Conservation (phyloP, 495 filamentous ascomycete genomes). For the Xylaria scruposa region DNA sequence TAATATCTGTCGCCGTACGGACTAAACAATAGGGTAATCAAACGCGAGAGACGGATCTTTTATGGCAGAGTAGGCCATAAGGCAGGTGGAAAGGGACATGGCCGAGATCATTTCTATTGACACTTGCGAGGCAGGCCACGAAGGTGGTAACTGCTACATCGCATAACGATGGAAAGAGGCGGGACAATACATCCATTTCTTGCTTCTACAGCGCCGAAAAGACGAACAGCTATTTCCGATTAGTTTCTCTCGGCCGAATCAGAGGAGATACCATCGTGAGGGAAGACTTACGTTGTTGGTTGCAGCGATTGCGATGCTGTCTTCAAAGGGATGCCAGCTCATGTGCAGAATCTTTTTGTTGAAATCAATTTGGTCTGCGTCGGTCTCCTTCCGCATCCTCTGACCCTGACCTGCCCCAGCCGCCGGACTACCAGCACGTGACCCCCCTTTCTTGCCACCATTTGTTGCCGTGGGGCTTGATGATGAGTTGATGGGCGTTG, state of each 20-base stretch:
- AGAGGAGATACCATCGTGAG: not conserved
- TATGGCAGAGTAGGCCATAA: not conserved
- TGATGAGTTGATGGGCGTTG: slow-evolving; percentile 90
- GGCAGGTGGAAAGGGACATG: slow-evolving; percentile 9
- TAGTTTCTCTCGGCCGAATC: slow-evolving; percentile 32
- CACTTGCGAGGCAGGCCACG: slow-evolving; percentile 1
- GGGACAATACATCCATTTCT: slow-evolving; percentile 8
- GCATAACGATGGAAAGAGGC: slow-evolving; percentile 8
- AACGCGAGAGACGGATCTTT: slow-evolving; percentile 3
- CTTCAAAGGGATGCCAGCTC: slow-evolving; percentile 99
- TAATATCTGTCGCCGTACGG: slow-evolving; percentile 8
- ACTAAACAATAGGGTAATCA: slow-evolving; percentile 9
- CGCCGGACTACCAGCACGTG: slow-evolving; percentile 88
- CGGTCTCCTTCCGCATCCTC: slow-evolving; percentile 98
- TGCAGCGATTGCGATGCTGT: slow-evolving; percentile 98
- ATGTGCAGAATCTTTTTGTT: slow-evolving; percentile 99
- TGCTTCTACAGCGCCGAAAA: slow-evolving; percentile 86
- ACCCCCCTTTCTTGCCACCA: slow-evolving; percentile 81
- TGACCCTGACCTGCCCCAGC: slow-evolving; percentile 81
- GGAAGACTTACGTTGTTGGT: slow-evolving; percentile 90
- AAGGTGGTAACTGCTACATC: slow-evolving; percentile 30
- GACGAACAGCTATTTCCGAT: slow-evolving; percentile 79
- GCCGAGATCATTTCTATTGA: slow-evolving; percentile 15
- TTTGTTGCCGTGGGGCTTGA: slow-evolving; percentile 71
- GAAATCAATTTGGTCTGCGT: slow-evolving; percentile 99